Base-by-base conservation (phyloP, 2,329 filamentous ascomycete species). In the Byssochlamys sp. region DNA sequence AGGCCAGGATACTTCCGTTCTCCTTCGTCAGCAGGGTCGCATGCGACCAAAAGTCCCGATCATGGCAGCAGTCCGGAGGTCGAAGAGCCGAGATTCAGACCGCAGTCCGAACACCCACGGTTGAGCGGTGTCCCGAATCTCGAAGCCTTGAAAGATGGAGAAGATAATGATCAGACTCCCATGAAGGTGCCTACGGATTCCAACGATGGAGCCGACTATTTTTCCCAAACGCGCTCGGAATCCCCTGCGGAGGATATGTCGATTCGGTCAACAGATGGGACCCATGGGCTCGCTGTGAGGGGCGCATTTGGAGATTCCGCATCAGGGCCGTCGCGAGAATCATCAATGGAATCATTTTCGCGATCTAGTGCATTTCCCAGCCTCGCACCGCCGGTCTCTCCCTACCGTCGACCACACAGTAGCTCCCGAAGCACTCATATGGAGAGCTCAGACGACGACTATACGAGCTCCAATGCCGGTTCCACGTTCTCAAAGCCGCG, bases 1-100 rank as follows among this genome's bases (percentile, higher is more conserved):
- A 84, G 90, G 61, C 88, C 89, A 2, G 89, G 87, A 19, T 95
- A 90, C 73, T 91, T 91, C 69, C 86, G 90, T 48, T 88, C 87
- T 56, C 75, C 87, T 65, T 90, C 86, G 48, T 78, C 84, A 55
- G 87, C 88, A 64, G 63, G 75, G 66, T 67, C 71, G 29, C 67
- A 73, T 45, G 66, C 64, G 5, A 57, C 72, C 50, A 61, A 69
- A 67, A 73, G 62, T 66, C 78, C 61, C 72, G 80, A 71, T 60
- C 59, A 71, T 48, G 71, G 71, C 51, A 59, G 58, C 11, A 69
- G 64, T 33, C 69, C 72, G 5, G 73, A 75, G 52, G 61, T 77
- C 29, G 75, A 75, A 59, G 73, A 78, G 48, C 77, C 77, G 7
- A 70, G 69, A 33, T 73, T 77, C 57, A 81, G 89, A 57, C 89